phyloP scores from a whole-genome alignment of 2,329 filamentous ascomycete genomes.

The Colletotrichum costaricense region DNA sequence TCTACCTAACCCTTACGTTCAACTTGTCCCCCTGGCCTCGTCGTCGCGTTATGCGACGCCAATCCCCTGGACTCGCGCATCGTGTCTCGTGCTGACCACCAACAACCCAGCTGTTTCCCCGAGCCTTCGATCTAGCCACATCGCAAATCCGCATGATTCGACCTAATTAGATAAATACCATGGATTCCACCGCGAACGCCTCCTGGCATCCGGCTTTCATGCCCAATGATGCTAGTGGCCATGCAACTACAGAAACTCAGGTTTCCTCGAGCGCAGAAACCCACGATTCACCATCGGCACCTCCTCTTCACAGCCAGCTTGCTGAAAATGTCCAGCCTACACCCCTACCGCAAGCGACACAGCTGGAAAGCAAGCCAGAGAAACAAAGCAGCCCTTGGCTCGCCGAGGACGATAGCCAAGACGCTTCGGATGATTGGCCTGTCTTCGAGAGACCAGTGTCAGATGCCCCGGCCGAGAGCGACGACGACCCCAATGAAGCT shows the following conservation, averaged over 20 bases:
- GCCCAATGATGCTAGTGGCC: slow-evolving; percentile 44
- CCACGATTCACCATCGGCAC: background rate
- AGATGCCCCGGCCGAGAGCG: background rate
- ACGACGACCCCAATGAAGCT: background rate
- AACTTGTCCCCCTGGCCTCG: background rate
- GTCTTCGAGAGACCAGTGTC: slow-evolving; percentile 32
- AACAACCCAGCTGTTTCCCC: slow-evolving; percentile 41
- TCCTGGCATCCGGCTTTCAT: slow-evolving; percentile 56
- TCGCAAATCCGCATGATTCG: slow-evolving; percentile 24
- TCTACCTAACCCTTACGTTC: background rate
- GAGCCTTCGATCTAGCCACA: slow-evolving; percentile 28
- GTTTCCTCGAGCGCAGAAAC: background rate
- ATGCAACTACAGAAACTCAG: slow-evolving; percentile 23
- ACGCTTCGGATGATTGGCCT: slow-evolving; percentile 39
- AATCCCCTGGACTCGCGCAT: slow-evolving; percentile 22
- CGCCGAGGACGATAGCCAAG: slow-evolving; percentile 25
- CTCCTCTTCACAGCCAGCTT: background rate
- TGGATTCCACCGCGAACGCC: slow-evolving; percentile 49
- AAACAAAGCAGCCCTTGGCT: background rate
- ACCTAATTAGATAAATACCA: slow-evolving; percentile 41
- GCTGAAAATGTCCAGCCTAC: slow-evolving; percentile 2
- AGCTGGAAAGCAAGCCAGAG: background rate
- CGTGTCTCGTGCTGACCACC: slow-evolving; percentile 40
- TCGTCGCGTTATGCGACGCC: slow-evolving; percentile 29
- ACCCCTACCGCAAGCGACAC: background rate